phyloP scores from a whole-genome alignment of 495 filamentous ascomycete species.

The Astrocystis sublimbata region DNA sequence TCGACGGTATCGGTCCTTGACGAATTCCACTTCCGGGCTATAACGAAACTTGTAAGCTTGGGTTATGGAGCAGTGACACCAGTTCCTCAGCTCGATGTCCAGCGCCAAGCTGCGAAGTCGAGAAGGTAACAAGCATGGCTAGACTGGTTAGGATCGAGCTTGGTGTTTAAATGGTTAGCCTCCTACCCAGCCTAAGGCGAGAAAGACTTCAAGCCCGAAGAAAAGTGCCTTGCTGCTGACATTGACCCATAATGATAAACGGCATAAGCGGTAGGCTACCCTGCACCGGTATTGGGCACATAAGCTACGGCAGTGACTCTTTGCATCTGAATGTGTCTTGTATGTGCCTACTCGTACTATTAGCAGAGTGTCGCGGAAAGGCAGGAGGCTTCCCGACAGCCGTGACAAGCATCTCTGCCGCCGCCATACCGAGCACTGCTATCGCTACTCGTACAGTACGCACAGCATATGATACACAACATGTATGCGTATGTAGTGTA shows the following conservation, averaged over 20 bases:
- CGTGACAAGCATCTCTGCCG: conserved; percentile 13
- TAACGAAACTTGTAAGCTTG: not conserved
- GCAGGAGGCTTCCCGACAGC: not conserved
- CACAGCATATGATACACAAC: not conserved
- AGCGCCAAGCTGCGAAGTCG: conserved; percentile 10
- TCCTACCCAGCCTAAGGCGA: not conserved
- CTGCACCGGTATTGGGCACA: conserved; percentile 7
- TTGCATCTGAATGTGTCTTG: conserved; percentile 20
- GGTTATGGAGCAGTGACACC: not conserved
- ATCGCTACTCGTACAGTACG: not conserved
- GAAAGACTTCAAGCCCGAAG: not conserved
- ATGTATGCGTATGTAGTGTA: not conserved
- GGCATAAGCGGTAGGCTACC: conserved; percentile 12
- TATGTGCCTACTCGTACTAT: conserved; percentile 12
- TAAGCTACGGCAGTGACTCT: conserved; percentile 16
- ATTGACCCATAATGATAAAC: conserved; percentile 8
- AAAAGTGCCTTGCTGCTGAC: conserved; percentile 13
- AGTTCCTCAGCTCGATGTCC: conserved; percentile 16
- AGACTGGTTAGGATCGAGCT: not conserved
- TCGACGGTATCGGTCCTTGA: conserved; percentile 14
- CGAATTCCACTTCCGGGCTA: not conserved
- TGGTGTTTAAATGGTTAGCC: not conserved
- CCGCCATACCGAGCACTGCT: conserved; percentile 5
- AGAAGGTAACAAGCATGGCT: not conserved
- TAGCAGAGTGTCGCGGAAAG: not conserved